Percentiles rank a stretch among this genome's conserved stretches.
phyloP scores from a whole-genome alignment of 108 stramenopile species.

The Pseudonitzschia multiseries region DNA sequence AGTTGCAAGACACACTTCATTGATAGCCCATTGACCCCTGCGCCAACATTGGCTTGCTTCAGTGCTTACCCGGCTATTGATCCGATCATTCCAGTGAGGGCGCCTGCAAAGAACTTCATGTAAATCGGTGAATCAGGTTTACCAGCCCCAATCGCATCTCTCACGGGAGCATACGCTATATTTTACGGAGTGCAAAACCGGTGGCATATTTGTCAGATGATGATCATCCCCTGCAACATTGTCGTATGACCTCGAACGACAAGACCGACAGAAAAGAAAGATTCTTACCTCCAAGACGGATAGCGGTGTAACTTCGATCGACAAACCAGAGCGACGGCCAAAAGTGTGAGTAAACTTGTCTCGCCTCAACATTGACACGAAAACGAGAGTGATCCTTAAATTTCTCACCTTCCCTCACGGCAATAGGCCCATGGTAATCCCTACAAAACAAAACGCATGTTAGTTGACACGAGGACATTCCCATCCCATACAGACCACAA shows the following conservation, averaged over 20 bases:
- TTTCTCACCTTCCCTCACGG: slow-evolving; percentile 47
- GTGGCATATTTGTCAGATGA: too few species aligned
- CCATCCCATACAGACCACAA: too few species aligned
- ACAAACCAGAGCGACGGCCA: background rate
- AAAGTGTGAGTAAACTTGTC: background rate
- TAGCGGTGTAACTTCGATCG: slow-evolving; percentile 51
- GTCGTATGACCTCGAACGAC: too few species aligned
- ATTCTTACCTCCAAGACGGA: slow-evolving; percentile 45
- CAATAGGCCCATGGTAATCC: slow-evolving; percentile 63
- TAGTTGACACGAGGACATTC: too few species aligned
- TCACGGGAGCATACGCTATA: slow-evolving; percentile 44
- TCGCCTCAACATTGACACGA: too few species aligned
- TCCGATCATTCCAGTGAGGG: slow-evolving; percentile 74
- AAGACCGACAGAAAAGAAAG: too few species aligned
- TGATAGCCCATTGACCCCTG: background rate
- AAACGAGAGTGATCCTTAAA: background rate
- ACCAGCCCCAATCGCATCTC: slow-evolving; percentile 58
- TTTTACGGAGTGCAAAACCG: background rate
- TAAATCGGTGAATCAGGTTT: slow-evolving; percentile 54
- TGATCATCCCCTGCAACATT: too few species aligned
- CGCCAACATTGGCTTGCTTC: slow-evolving; percentile 1
- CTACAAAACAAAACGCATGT: background rate
- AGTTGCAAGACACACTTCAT: background rate
- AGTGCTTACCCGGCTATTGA: slow-evolving; percentile 49
- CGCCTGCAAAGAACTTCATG: slow-evolving; percentile 79